Conservation (phyloP, 352 stramenopile species). For the Globisporangium paddicum region DNA sequence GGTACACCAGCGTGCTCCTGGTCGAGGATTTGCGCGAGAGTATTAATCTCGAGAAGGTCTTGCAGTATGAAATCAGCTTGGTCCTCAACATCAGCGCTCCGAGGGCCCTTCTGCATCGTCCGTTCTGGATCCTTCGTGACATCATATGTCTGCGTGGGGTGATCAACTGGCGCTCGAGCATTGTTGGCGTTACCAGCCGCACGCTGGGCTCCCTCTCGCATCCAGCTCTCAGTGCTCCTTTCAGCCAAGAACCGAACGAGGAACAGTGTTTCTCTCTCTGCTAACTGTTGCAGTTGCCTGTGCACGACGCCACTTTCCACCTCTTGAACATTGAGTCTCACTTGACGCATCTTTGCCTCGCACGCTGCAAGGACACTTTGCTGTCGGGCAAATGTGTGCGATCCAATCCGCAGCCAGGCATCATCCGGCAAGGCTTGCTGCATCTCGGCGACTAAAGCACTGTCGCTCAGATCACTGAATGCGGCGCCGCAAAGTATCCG, state of each 20-base stretch:
- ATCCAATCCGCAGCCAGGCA: slow-evolving; percentile 10
- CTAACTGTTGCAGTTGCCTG: slow-evolving; percentile 21
- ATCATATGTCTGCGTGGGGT: no score
- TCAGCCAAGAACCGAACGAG: slow-evolving; percentile 5
- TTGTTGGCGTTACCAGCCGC: not conserved
- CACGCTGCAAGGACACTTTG: slow-evolving; percentile 18
- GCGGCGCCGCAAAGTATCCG: slow-evolving; percentile 20
- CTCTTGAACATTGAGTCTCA: slow-evolving; percentile 6
- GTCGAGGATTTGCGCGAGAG: not conserved
- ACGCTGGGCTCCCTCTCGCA: slow-evolving; percentile 15
- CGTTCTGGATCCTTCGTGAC: not conserved
- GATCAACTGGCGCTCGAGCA: not conserved
- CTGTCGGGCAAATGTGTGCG: slow-evolving; percentile 22
- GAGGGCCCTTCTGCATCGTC: not conserved
- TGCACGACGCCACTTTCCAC: slow-evolving; percentile 15
- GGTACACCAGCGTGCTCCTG: slow-evolving; percentile 5
- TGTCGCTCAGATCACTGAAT: slow-evolving; percentile 1
- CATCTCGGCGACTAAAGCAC: slow-evolving; percentile 9
- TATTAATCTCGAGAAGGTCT: not conserved
- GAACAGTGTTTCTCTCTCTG: not conserved
- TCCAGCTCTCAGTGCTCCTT: slow-evolving; percentile 18
- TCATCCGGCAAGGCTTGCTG: slow-evolving; percentile 12
- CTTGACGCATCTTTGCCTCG: slow-evolving; percentile 7
- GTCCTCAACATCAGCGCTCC: slow-evolving; percentile 5
- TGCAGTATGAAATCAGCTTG: not conserved